Conservation (phyloP, 108 stramenopile species). For the Cyclotella distinguenda region DNA sequence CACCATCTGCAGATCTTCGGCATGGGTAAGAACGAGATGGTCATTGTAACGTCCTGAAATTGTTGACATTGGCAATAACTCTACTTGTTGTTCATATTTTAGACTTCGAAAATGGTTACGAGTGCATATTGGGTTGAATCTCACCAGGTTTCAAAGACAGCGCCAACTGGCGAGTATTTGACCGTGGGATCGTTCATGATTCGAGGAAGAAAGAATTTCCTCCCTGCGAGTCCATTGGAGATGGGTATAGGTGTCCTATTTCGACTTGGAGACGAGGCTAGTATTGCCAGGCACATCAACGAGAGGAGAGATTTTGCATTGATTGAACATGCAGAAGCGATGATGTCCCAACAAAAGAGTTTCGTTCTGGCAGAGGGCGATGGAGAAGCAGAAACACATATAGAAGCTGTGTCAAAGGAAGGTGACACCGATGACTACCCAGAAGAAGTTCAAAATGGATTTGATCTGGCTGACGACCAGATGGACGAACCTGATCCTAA, state of each 20-base stretch:
- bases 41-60: no score
- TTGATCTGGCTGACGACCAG: neutral
- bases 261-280: slow-evolving; percentile 87
- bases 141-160: slow-evolving; percentile 94
- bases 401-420: neutral
- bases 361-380: neutral
- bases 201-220: slow-evolving; percentile 93
- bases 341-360: slow-evolving; percentile 4
- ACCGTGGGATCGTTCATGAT: slow-evolving; percentile 97
- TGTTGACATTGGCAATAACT: no score
- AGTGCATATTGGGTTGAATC: slow-evolving; percentile 95
- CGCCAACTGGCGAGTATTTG: slow-evolving; percentile 95
- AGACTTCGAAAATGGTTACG: slow-evolving; percentile 82
- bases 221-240: slow-evolving; percentile 89
- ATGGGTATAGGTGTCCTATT: slow-evolving; percentile 94
- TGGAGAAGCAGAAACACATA: neutral
- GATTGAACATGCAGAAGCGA: slow-evolving; percentile 55
- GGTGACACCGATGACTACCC: neutral
- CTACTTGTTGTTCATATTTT: no score
- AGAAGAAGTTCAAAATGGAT: slow-evolving; percentile 2
- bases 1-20: slow-evolving; percentile 88
- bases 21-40: no score
- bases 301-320: slow-evolving; percentile 85
- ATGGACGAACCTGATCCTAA: slow-evolving; percentile 7
- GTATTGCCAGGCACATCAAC: slow-evolving; percentile 83